Evolutionary conservation across 805 yeast species (phyloP).

Genomic region (Pichia exigua): DNA sequence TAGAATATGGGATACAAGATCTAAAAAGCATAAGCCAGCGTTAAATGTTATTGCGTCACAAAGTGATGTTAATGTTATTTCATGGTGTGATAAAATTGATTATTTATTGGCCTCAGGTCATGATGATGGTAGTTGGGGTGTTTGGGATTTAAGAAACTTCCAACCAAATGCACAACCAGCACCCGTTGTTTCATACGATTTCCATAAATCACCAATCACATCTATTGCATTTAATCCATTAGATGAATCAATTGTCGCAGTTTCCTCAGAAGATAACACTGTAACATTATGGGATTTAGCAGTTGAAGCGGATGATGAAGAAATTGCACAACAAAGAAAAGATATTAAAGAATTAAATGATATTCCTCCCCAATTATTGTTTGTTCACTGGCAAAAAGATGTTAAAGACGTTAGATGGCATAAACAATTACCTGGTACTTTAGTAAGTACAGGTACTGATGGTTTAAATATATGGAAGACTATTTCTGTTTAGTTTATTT

Average conservation of each 20-base stretch:
- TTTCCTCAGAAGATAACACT: conserved; percentile 92
- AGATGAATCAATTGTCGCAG: conserved; percentile 94
- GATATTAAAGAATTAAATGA: conserved; percentile 75
- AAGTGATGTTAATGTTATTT: conserved; percentile 87
- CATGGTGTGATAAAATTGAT: conserved; percentile 86
- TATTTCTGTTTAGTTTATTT: conserved; percentile 62
- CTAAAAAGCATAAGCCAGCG: conserved; percentile 87
- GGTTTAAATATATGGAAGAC: conserved; percentile 96
- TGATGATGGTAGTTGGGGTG: conserved; percentile 96
- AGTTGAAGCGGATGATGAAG: conserved; percentile 98
- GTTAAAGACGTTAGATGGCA: conserved; percentile 99
- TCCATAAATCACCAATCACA: conserved; percentile 91
- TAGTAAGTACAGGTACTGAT: conserved; percentile 91
- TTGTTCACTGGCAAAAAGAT: conserved; percentile 97
- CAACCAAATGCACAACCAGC: conserved; percentile 49
- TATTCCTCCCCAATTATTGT: conserved; percentile 90
- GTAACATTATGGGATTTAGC: conserved; percentile 97
- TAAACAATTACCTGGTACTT: conserved; percentile 90
- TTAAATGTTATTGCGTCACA: conserved; percentile 71
- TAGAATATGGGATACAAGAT: conserved; percentile 95
- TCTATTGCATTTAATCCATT: conserved; percentile 90
- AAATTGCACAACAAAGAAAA: conserved; percentile 74
- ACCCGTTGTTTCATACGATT: conserved; percentile 91
- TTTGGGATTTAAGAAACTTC: conserved; percentile 93
- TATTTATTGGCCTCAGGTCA: conserved; percentile 92